Evolutionary conservation across 768 basidiomycete species (phyloP), one percentile per base, ranked within the genome.

Genomic region (Termitomyces sp.): DNA sequence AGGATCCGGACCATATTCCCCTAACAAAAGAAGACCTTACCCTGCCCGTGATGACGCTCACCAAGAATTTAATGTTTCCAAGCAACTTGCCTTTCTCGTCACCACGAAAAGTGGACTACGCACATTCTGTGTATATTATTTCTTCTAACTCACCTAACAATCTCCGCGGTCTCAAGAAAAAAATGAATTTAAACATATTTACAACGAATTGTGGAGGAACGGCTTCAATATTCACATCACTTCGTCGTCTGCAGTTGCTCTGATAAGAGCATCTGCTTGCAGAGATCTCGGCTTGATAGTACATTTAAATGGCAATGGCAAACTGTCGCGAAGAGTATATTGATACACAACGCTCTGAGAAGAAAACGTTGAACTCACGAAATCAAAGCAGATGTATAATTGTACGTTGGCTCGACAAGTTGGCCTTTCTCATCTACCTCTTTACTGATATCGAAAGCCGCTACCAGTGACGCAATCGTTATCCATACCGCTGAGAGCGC

Each of bases 401-500:
- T 46, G 30, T 64, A 34, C 11, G 60, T 45, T 8, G 60, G 62
- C 37, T 66, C 61, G 24, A 66, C 57, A 1, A 47, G 20, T 6
- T 59, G 54, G 9, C 67, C 68, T 20, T 65, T 36, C 20, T 59
- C 55, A 50, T 69, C 67, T 20, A 60, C 39, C 4, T 62, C 63
- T 31, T 68, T 63, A 1, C 48, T 39, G 37, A 78, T 67, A 33
- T 72, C 60, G 56, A 74, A 73, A 3, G 65, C 60, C 2, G 74
- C 67, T 41, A 76, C 59, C 15, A 76, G 52, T 30, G 66, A 68
- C 0, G 70, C 67, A 15, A 72, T 58, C 0, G 69, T 63, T 20
- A 76, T 65, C 68, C 65, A 77, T n/a, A 74, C 48, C 30, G 63
- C 63, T 9, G 67, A 66, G 15, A 70, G 67, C 1, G 73, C 77